phyloP scores from a whole-genome alignment of 2,329 filamentous ascomycete species.

The Bipolaris victoriae region DNA sequence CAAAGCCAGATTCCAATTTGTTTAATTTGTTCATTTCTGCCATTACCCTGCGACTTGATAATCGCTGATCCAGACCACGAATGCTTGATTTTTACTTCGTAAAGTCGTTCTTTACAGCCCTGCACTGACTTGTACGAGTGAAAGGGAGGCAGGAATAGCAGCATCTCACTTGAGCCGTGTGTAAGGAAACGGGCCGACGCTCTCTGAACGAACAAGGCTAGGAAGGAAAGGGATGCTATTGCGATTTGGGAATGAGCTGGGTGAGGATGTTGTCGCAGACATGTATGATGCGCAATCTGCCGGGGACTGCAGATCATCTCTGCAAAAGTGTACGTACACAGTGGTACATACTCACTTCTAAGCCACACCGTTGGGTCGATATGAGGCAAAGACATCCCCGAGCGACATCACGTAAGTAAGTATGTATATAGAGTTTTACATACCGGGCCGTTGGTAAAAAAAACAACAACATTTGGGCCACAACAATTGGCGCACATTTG shows the following conservation, averaged over 20 bases:
- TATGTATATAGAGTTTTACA: too few relatives aligned
- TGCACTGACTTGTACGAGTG: background rate
- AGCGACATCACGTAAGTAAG: background rate
- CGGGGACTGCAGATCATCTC: slow-evolving; percentile 1
- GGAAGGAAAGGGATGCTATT: background rate
- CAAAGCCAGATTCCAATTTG: background rate
- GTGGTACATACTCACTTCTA: background rate
- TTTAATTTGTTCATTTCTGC: background rate
- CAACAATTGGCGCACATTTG: background rate
- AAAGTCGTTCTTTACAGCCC: background rate
- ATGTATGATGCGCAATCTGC: background rate
- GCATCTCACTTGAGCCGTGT: too few relatives aligned
- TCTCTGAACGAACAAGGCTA: background rate
- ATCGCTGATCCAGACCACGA: background rate
- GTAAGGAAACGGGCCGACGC: background rate
- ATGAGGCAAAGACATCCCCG: background rate
- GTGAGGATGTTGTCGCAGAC: background rate
- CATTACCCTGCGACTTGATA: background rate
- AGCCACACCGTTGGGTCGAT: background rate
- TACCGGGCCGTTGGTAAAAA: too few relatives aligned
- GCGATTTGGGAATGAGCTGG: background rate
- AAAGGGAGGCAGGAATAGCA: too few relatives aligned
- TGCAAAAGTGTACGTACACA: background rate
- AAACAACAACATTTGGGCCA: background rate
- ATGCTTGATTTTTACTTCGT: background rate